Conservation (phyloP, 2,329 filamentous ascomycete genomes). For the Metarhizium sp. region DNA sequence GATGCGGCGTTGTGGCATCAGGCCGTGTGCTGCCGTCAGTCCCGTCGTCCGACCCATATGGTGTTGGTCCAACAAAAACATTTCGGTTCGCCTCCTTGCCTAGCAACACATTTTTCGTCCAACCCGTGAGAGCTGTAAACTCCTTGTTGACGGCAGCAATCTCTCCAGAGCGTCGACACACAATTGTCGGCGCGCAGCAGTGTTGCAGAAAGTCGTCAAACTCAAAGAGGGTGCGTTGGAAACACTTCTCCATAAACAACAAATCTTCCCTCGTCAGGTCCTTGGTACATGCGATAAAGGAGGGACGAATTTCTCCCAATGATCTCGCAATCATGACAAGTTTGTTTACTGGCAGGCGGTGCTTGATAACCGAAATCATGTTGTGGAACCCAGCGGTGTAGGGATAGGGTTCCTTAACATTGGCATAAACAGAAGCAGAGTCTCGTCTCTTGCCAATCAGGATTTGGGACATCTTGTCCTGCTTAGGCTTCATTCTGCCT, state of each 20-base stretch:
- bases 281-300: constrained; percentile 84
- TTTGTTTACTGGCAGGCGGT: constrained; percentile 68
- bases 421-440: constrained; percentile 78
- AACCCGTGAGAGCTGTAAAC: constrained; percentile 90
- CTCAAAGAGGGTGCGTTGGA: constrained; percentile 85
- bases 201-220: constrained; percentile 89
- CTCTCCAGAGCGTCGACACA: constrained; percentile 86
- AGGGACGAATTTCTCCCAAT: constrained; percentile 80
- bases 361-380: constrained; percentile 69
- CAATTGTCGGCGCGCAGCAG: constrained; percentile 81
- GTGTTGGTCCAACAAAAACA: constrained; percentile 55
- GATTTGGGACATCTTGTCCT: constrained; percentile 34
- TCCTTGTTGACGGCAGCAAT: constrained; percentile 95
- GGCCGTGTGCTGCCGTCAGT: constrained; percentile 19
- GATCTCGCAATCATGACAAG: constrained; percentile 78
- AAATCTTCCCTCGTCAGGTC: constrained; percentile 83
- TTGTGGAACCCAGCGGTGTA: constrained; percentile 88
- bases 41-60: constrained; percentile 24
- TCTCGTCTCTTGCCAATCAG: constrained; percentile 57
- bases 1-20: constrained; percentile 41
- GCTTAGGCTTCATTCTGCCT: constrained; percentile 34
- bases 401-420: constrained; percentile 81
- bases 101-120: constrained; percentile 81
- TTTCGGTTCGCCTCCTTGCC: constrained; percentile 85
- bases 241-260: constrained; percentile 95